These are phyloP conservation scores for Fusarium acutatum DNA, from an alignment of 2,329 filamentous ascomycete species.

Conservation along the genomic window DNA sequence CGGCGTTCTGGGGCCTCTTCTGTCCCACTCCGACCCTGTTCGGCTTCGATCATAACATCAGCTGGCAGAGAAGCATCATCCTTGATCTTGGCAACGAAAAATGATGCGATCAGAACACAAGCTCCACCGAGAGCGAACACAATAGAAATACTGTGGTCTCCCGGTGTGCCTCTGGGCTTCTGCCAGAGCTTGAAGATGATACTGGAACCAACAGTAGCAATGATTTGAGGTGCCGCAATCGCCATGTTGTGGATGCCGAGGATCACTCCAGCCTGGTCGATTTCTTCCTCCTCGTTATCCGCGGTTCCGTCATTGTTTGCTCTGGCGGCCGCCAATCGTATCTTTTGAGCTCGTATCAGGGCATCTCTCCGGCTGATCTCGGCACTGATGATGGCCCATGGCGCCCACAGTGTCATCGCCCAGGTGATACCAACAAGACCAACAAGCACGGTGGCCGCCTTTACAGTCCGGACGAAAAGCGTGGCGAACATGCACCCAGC, in stretches of 20 bases:
- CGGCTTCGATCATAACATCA: slow-evolving; percentile 52
- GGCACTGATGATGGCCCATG: slow-evolving; percentile 92
- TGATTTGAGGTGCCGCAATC: slow-evolving; percentile 88
- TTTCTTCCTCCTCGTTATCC: slow-evolving; percentile 56
- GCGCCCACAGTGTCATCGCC: slow-evolving; percentile 93
- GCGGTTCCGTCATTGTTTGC: slow-evolving; percentile 24
- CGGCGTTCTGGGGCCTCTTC: slow-evolving; percentile 24
- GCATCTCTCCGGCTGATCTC: slow-evolving; percentile 88
- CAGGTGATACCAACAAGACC: slow-evolving; percentile 88
- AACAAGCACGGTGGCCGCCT: slow-evolving; percentile 78
- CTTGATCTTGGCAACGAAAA: slow-evolving; percentile 72
- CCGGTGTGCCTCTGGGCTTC: slow-evolving; percentile 84
- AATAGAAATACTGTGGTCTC: slow-evolving; percentile 87
- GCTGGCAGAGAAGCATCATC: slow-evolving; percentile 61
- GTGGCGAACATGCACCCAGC: slow-evolving; percentile 83
- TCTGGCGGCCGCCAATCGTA: slow-evolving; percentile 30
- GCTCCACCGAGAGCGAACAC: slow-evolving; percentile 85
- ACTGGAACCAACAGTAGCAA: slow-evolving; percentile 86
- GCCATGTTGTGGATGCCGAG: slow-evolving; percentile 96
- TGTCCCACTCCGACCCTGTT: slow-evolving; percentile 54
- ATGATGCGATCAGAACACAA: slow-evolving; percentile 80
- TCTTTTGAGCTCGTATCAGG: slow-evolving; percentile 51
- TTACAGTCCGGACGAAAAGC: slow-evolving; percentile 76
- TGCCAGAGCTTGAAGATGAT: slow-evolving; percentile 86
- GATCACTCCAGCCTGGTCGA: slow-evolving; percentile 87